Evolutionary conservation across 73 alveolate genomes (phyloP), one percentile per base, ranked within the genome.

Genomic region (Symbiodinium natans): DNA sequence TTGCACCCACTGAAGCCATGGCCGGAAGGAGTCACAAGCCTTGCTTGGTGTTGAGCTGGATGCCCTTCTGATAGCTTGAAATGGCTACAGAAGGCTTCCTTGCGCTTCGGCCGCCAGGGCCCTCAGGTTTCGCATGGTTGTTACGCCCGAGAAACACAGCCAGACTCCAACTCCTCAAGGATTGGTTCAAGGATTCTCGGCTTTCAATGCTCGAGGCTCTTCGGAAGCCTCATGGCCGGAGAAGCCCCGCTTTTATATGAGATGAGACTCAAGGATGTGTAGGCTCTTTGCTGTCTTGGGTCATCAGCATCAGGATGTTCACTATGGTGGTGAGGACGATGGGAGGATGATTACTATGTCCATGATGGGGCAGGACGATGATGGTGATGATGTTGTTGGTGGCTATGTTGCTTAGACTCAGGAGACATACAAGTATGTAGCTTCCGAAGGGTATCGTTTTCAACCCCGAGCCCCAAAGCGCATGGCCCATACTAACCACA

Each of bases 1-100:
- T 83, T 41, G 68, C 74, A 29, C 86, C 42, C 73, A 88, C 82
- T 68, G 82, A 82, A 15, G 95, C 95, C 95, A 88, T 88, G 42
- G 85, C 31, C 71, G 71, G 71, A 10, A 52, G 4, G 71, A 52
- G n/a, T 27, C 68, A 19, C 68, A 6, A 2, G 68, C 68, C 68
- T 52, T 4, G n/a, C 68, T 52, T 52, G 2, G 15, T 46, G 59
- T 46, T 46, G 71, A 52, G 71, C 71, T 8, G 71, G 25, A 52
- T 52, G 71, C 29, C 71, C 31, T 52, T 52, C 71, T 52, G 71
- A 13, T 52, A 15, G 31, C 71, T 15, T 52, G 17, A 52, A 52
- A 52, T 52, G 71, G 71, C 71, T 52, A 52, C 71, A 52, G 68
- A 52, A 52, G 31, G 71, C 71, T 52, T 29, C 71, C n/a, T n/a